phyloP scores from a whole-genome alignment of 371 early-diverging fungal genomes.

The Enteropsectra breve region DNA sequence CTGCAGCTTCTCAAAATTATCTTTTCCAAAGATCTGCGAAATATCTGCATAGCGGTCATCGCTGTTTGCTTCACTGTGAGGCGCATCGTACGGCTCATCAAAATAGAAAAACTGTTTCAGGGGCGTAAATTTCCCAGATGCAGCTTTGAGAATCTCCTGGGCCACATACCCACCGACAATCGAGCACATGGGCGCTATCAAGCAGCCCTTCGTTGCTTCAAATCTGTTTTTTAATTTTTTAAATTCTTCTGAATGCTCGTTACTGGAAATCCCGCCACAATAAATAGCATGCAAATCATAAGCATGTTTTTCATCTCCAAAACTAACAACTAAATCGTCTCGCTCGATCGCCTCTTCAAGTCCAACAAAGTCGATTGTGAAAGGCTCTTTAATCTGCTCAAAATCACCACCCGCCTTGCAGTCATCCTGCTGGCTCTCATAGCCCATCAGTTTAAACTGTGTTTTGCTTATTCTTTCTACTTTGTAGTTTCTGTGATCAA shows the following conservation, averaged over 20 bases:
- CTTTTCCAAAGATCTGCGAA: slow-evolving; percentile 81
- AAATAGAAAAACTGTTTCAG: slow-evolving; percentile 88
- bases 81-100: slow-evolving; percentile 65
- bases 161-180: slow-evolving; percentile 93
- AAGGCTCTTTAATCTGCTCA: slow-evolving; percentile 45
- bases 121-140: slow-evolving; percentile 87
- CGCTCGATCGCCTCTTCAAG: slow-evolving; percentile 29
- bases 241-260: background rate
- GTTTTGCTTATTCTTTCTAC: slow-evolving; percentile 39
- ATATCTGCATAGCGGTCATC: slow-evolving; percentile 77
- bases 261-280: background rate
- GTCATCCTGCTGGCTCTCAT: background rate
- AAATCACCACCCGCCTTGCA: slow-evolving; percentile 29
- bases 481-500: slow-evolving; percentile 36
- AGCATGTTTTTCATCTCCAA: slow-evolving; percentile 18
- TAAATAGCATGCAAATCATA: slow-evolving; percentile 28
- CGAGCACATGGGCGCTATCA: slow-evolving; percentile 83
- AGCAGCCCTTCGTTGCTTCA: slow-evolving; percentile 4
- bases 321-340: slow-evolving; percentile 28
- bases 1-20: slow-evolving; percentile 74
- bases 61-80: slow-evolving; percentile 67
- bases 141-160: slow-evolving; percentile 91
- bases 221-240: slow-evolving; percentile 11
- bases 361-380: slow-evolving; percentile 26
- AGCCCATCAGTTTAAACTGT: slow-evolving; percentile 33